These are phyloP conservation scores for Rhododendron vialii DNA, from an alignment of 148 eudicot genomes.

Conservation along the genomic window DNA sequence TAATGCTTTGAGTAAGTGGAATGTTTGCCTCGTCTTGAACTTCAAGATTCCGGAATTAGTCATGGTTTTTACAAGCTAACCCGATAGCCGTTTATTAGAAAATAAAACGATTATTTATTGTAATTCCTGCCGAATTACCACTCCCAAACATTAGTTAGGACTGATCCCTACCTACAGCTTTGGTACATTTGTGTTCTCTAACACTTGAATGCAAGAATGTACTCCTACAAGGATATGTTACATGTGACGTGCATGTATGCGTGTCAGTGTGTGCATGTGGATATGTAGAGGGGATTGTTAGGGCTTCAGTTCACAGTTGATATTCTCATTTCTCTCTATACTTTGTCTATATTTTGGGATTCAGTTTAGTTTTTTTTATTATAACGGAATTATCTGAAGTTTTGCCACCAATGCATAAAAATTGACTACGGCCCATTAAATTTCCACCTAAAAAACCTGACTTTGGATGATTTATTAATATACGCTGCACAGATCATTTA, in stretches of 20 bases:
- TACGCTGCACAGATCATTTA: neutral
- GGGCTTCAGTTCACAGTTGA: neutral
- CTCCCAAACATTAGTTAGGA: too few relatives aligned
- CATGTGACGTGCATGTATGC: slow-evolving; percentile 1
- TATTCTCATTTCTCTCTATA: neutral
- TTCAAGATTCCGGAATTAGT: too few relatives aligned
- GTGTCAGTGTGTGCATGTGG: neutral
- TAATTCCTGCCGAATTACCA: too few relatives aligned
- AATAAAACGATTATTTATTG: too few relatives aligned
- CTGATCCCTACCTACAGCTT: too few relatives aligned
- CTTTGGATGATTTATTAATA: neutral
- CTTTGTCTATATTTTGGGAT: too few relatives aligned
- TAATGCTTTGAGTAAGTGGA: too few relatives aligned
- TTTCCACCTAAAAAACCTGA: slow-evolving; percentile 2
- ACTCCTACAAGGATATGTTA: neutral
- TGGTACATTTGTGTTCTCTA: neutral
- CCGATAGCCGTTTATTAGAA: too few relatives aligned
- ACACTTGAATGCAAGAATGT: neutral
- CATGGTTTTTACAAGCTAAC: too few relatives aligned
- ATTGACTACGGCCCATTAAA: neutral
- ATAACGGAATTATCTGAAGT: too few relatives aligned
- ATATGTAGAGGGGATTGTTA: neutral
- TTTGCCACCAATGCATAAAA: neutral
- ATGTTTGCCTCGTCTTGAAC: too few relatives aligned
- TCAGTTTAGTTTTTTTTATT: too few relatives aligned